These are phyloP conservation scores for Ettlia oleoabundans DNA, from an alignment of 139 green algal species.

Conservation along the genomic window DNA sequence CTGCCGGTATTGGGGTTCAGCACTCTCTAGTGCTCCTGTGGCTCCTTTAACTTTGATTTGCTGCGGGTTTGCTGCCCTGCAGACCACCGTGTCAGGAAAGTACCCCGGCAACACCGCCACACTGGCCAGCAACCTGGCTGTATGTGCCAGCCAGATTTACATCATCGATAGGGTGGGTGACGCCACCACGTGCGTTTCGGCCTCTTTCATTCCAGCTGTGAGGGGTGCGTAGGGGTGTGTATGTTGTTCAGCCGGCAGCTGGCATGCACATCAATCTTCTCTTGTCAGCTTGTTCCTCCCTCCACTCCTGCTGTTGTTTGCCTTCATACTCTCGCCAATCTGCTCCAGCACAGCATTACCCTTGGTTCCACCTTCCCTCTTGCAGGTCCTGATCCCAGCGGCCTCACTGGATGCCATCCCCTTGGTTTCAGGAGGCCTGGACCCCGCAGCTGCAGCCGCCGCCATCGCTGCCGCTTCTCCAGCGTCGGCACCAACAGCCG, in stretches of 20 bases:
- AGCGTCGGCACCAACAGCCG: not conserved
- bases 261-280: too few relatives aligned
- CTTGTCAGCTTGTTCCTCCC: too few relatives aligned
- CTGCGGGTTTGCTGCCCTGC: not conserved
- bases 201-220: too few relatives aligned
- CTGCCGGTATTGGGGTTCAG: not conserved
- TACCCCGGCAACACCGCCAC: slow-evolving; percentile 21
- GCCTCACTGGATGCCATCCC: slow-evolving; percentile 29
- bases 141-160: slow-evolving; percentile 25
- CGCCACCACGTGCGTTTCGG: too few relatives aligned
- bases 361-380: too few relatives aligned
- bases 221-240: too few relatives aligned
- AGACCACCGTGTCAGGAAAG: slow-evolving; percentile 21
- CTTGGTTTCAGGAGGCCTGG: not conserved
- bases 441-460: not conserved
- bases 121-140: not conserved
- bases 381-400: slow-evolving; percentile 38
- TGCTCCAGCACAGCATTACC: not conserved
- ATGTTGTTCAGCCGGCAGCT: too few relatives aligned
- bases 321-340: too few relatives aligned
- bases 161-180: not conserved
- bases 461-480: not conserved
- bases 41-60: not conserved
- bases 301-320: too few relatives aligned
- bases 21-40: not conserved